Percentiles rank a stretch among this genome's conserved stretches.
Evolutionary conservation across 1,284 basidiomycete genomes (phyloP).

Genomic region (Polyporus tsugae): DNA sequence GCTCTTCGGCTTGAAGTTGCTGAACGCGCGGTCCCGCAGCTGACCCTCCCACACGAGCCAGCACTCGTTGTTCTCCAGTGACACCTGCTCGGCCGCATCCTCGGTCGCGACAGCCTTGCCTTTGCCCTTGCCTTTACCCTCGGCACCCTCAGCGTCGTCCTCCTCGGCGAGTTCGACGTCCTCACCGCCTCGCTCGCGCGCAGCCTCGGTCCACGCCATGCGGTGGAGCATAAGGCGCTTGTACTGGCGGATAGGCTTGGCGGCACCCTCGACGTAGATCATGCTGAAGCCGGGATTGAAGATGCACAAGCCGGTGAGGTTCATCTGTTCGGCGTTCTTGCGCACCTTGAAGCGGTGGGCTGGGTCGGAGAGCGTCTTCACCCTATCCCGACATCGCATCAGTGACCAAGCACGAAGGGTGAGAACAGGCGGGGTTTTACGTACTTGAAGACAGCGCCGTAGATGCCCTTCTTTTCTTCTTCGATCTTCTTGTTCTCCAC

Average conservation of each 20-base stretch:
- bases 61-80: conserved; percentile 88
- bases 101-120: conserved; percentile 43
- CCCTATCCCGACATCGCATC: conserved; percentile 51
- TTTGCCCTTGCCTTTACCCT: conserved; percentile 35
- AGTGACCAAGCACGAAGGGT: conserved; percentile 7
- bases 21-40: conserved; percentile 85
- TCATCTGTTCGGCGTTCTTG: conserved; percentile 93
- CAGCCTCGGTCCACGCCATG: conserved; percentile 95
- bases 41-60: conserved; percentile 94
- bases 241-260: conserved; percentile 89
- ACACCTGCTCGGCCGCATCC: conserved; percentile 50
- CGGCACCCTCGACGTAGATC: conserved; percentile 93
- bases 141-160: conserved; percentile 49
- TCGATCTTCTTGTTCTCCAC: conserved; percentile 83
- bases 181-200: conserved; percentile 77
- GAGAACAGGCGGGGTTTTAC: conserved; percentile 41
- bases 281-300: conserved; percentile 91
- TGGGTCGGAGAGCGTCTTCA: conserved; percentile 91
- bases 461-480: conserved; percentile 89
- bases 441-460: conserved; percentile 90
- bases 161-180: conserved; percentile 70
- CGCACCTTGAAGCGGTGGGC: conserved; percentile 96
- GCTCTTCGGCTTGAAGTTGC: conserved; percentile 82
- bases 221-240: conserved; percentile 89
- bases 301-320: conserved; percentile 88